Base-by-base conservation (phyloP, 805 yeast genomes). In the Nakazawaea ishiwadae region DNA sequence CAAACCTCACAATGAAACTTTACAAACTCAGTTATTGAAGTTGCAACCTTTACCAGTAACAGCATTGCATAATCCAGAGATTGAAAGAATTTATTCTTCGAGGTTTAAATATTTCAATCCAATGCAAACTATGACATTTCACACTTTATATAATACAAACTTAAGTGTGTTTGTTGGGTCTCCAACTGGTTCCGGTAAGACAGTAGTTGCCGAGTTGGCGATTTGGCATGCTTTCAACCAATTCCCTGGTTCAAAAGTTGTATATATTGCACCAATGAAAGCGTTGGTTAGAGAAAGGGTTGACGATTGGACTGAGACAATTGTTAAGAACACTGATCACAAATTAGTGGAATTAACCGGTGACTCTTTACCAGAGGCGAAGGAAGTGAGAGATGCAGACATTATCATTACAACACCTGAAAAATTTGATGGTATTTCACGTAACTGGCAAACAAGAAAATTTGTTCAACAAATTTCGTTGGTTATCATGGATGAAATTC, bases 121-220 rank as follows among this genome's bases (percentile, higher is more conserved):
- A 4, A 90, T 93, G 96, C 99, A 93, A 63, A 91, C 98, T 0
- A 91, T 91, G 98, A 76, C 84, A 0, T 93, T 93, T 65, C 96
- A 90, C 56, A 77, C 96, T 0, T 63, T 93, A 35, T 93, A 90
- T 63, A 80, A 93, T 59, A 65, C 83, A 1, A 77, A 84, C 47
- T 73, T 83, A 1, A 85, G 84, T 57, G 90, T 84, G 0, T 85
- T 93, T 59, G 86, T 93, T 34, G 99, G 99, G 8, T 89, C 98
- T 0, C 99, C 99, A 3, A 93, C 99, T 2, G 99, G 99, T 18
- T 91, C 97, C 0, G 99, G 99, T 51, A 93, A 93, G 60, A 93
- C 99, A 0, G 84, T 93, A 26, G 98, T 95, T 21, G 96, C 98
- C 0, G 99, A 93, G 56, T 63, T 93, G 42, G 98, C 98, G 0